Evolutionary conservation across 345 rosid genomes (phyloP).

Genomic region (Salix udensis): DNA sequence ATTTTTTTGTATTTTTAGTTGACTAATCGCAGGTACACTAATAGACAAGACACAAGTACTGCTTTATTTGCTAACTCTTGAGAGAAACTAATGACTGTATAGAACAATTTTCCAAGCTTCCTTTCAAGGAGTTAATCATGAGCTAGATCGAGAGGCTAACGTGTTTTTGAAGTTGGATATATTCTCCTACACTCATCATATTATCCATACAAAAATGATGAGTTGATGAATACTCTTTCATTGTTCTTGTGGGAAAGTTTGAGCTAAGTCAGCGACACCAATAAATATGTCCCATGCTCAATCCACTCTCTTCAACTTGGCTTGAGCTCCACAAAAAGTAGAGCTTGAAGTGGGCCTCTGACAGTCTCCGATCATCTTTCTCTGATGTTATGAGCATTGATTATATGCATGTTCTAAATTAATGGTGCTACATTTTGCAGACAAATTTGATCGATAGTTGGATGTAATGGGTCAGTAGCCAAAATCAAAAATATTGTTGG

Average conservation of each 20-base stretch:
- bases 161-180: not conserved
- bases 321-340: not conserved
- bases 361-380: not conserved
- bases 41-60: not conserved
- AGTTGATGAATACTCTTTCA: not conserved
- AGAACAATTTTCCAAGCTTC: not conserved
- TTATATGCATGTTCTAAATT: not conserved
- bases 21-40: not conserved
- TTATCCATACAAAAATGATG: slow-evolving; percentile 7
- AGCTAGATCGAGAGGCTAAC: not conserved
- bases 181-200: not conserved
- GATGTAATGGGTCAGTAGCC: not conserved
- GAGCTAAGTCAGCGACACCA: not conserved
- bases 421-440: not conserved
- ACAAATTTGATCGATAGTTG: not conserved
- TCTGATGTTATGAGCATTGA: not conserved
- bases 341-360: not conserved
- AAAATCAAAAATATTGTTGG: not conserved
- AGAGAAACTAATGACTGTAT: not conserved
- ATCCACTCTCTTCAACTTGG: not conserved
- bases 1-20: not conserved
- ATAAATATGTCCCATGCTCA: not conserved
- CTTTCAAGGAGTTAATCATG: not conserved
- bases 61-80: not conserved
- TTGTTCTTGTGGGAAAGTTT: not conserved